Percentiles rank a stretch among this genome's conserved stretches.
Conservation (phyloP, 2,329 filamentous ascomycete species). For the Macrophomina tecta region DNA sequence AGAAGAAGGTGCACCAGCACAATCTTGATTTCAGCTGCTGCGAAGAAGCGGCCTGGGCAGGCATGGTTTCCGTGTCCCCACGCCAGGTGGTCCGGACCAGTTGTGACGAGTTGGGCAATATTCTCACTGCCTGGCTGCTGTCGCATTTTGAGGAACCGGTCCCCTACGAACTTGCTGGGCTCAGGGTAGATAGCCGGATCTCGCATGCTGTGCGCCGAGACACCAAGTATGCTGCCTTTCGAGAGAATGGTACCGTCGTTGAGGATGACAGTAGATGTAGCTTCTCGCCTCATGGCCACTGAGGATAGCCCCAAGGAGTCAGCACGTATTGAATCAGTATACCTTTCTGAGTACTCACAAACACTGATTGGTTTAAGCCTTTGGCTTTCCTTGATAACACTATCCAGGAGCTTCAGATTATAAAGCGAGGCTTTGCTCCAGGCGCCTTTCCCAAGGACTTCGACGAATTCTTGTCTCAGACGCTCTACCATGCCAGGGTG, state of each 20-base stretch:
- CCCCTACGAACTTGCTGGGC: constrained; percentile 29
- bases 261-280: constrained; percentile 33
- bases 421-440: constrained; percentile 39
- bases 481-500: constrained; percentile 36
- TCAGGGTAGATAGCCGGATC: constrained; percentile 27
- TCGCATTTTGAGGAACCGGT: constrained; percentile 30
- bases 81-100: constrained; percentile 29
- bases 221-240: constrained; percentile 30
- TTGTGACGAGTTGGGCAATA: constrained; percentile 28
- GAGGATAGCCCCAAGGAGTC: no score
- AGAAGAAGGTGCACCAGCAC: constrained; percentile 28
- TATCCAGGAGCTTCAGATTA: constrained; percentile 42
- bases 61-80: constrained; percentile 32
- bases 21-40: constrained; percentile 29
- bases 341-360: no score
- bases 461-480: constrained; percentile 36
- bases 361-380: constrained; percentile 26
- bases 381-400: constrained; percentile 43
- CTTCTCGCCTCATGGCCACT: constrained; percentile 35
- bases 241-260: constrained; percentile 38
- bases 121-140: constrained; percentile 27
- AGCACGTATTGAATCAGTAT: no score
- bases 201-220: constrained; percentile 12
- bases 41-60: constrained; percentile 30
- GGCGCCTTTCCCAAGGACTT: constrained; percentile 34